These are phyloP conservation scores for Mucor velutinosus DNA, from an alignment of 371 early-diverging fungal species.

Conservation along the genomic window DNA sequence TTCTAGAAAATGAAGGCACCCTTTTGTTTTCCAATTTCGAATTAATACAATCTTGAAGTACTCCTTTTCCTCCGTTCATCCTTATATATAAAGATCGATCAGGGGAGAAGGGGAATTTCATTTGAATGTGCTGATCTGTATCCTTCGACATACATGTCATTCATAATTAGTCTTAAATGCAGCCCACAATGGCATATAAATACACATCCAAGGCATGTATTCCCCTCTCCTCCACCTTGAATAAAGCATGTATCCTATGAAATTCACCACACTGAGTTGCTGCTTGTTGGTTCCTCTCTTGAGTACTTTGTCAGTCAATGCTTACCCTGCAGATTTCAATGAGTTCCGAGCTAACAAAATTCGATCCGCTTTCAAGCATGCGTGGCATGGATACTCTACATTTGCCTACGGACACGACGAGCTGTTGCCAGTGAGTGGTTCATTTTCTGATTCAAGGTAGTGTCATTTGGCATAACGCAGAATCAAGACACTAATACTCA, in stretches of 20 bases:
- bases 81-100: background rate
- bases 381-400: slow-evolving; percentile 71
- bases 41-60: background rate
- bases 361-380: slow-evolving; percentile 51
- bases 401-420: slow-evolving; percentile 57
- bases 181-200: background rate
- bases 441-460: slow-evolving; percentile 38
- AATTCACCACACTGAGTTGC: background rate
- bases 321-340: background rate
- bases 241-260: background rate
- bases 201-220: background rate
- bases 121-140: background rate
- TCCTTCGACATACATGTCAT: background rate
- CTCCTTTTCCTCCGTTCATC: background rate
- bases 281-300: background rate
- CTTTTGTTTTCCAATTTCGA: background rate
- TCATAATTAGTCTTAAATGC: background rate
- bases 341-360: slow-evolving; percentile 23
- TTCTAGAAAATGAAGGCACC: background rate
- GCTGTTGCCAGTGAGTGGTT: slow-evolving; percentile 38
- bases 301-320: background rate
- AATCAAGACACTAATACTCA: background rate
- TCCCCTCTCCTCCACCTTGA: background rate
- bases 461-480: slow-evolving; percentile 19
- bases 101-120: background rate